phyloP scores from a whole-genome alignment of 2,329 filamentous ascomycete genomes.

The Thelonectria blattea region DNA sequence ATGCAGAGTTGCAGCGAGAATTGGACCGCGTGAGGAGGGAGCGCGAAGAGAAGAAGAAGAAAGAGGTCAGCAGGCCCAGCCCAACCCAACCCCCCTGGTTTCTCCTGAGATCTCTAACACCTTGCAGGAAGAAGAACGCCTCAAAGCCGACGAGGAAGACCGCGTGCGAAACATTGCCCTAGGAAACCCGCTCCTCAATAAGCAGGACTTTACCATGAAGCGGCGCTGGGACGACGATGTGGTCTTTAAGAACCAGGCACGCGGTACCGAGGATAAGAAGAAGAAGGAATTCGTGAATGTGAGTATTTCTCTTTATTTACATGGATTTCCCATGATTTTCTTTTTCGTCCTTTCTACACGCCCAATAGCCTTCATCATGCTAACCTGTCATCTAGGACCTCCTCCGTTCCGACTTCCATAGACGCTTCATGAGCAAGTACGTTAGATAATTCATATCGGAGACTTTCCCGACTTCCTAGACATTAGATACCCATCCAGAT shows the following conservation, averaged over 20 bases:
- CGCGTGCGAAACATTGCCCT: conserved; percentile 87
- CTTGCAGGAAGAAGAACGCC: conserved; percentile 74
- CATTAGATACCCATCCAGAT: conserved; percentile 37
- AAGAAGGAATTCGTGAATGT: conserved; percentile 97
- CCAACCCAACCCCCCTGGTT: not conserved
- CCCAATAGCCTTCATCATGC: conserved; percentile 25
- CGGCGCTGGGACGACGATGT: conserved; percentile 97
- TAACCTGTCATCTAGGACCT: conserved; percentile 65
- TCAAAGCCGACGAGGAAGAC: conserved; percentile 81
- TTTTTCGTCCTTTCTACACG: conserved; percentile 7
- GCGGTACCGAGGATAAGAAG: conserved; percentile 91
- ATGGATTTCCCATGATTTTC: not conserved
- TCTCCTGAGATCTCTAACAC: conserved; percentile 18
- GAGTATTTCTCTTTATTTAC: conserved; percentile 42
- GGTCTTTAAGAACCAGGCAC: conserved; percentile 97
- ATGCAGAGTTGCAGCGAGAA: conserved; percentile 88
- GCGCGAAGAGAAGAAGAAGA: conserved; percentile 51
- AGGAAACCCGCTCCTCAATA: conserved; percentile 92
- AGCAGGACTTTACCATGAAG: conserved; percentile 88
- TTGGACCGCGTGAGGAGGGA: conserved; percentile 92
- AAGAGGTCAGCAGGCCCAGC: conserved; percentile 37
- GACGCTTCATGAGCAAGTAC: conserved; percentile 87
- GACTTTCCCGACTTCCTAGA: conserved; percentile 27
- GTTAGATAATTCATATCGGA: conserved; percentile 53
- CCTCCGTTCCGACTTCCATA: conserved; percentile 94